Percentiles rank a stretch among this genome's conserved stretches.
Conservation (phyloP, 2,329 filamentous ascomycete species). For the Macrophomina pseudophaseolina region DNA sequence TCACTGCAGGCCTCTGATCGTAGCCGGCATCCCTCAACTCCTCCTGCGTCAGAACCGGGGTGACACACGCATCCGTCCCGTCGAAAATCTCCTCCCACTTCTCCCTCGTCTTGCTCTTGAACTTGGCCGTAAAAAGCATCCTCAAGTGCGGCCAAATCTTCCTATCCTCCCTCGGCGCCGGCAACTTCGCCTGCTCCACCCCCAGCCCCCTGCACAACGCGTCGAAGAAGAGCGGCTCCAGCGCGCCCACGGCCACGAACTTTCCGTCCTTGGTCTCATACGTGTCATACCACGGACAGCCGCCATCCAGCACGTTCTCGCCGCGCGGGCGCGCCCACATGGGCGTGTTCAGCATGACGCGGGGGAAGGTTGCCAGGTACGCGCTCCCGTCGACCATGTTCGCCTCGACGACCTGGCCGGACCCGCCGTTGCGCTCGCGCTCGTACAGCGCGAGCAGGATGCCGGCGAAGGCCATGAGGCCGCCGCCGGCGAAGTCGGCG, state of each 20-base stretch:
- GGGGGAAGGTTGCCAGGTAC: slow-evolving; percentile 78
- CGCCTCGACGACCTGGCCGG: slow-evolving; percentile 87
- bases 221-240: slow-evolving; percentile 86
- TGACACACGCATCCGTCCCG: slow-evolving; percentile 88
- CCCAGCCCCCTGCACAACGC: slow-evolving; percentile 70
- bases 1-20: slow-evolving; percentile 74
- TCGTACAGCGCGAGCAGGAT: slow-evolving; percentile 79
- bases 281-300: slow-evolving; percentile 85
- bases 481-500: slow-evolving; percentile 90
- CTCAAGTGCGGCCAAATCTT: slow-evolving; percentile 71
- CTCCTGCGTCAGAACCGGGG: slow-evolving; percentile 77
- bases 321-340: slow-evolving; percentile 70
- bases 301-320: slow-evolving; percentile 79
- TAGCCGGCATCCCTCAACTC: slow-evolving; percentile 71
- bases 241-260: slow-evolving; percentile 84
- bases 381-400: slow-evolving; percentile 94
- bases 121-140: slow-evolving; percentile 64
- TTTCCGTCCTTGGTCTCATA: slow-evolving; percentile 81
- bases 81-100: slow-evolving; percentile 91
- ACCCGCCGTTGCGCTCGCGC: slow-evolving; percentile 62
- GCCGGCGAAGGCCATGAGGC: slow-evolving; percentile 79
- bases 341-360: slow-evolving; percentile 68
- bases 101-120: slow-evolving; percentile 70
- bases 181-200: slow-evolving; percentile 55
- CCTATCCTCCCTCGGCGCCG: slow-evolving; percentile 62